Evolutionary conservation across 2,329 filamentous ascomycete genomes (phyloP).

Genomic region (Trichophyton verrucosum): DNA sequence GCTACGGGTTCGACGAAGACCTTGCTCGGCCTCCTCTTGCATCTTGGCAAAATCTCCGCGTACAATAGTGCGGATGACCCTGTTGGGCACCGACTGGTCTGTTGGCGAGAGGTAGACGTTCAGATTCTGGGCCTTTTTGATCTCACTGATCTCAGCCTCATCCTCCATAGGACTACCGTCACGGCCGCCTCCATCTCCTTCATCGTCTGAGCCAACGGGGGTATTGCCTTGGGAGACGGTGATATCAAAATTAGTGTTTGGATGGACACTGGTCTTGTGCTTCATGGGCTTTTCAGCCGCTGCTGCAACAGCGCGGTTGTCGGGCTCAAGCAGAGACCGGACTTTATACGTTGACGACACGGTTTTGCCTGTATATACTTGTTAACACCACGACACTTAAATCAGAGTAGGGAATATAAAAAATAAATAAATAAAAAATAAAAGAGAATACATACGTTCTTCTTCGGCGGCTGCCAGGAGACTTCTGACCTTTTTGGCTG

Average conservation of each 20-base stretch:
- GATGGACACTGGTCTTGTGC: slow-evolving; percentile 52
- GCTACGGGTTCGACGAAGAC: slow-evolving; percentile 66
- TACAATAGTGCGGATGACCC: slow-evolving; percentile 79
- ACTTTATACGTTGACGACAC: slow-evolving; percentile 48
- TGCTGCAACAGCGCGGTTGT: slow-evolving; percentile 51
- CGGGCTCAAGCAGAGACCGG: slow-evolving; percentile 49
- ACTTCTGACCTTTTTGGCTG: slow-evolving; percentile 41
- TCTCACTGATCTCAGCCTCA: slow-evolving; percentile 70
- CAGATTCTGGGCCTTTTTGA: slow-evolving; percentile 77
- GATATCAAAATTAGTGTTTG: slow-evolving; percentile 71
- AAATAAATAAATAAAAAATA: not conserved
- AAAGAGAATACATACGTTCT: slow-evolving; percentile 49
- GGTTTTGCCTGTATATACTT: slow-evolving; percentile 35
- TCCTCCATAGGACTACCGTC: not conserved
- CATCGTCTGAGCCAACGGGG: slow-evolving; percentile 65
- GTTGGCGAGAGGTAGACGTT: slow-evolving; percentile 69
- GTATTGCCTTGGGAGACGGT: slow-evolving; percentile 46
- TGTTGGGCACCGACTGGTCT: slow-evolving; percentile 58
- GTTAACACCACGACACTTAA: not conserved
- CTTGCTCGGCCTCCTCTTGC: slow-evolving; percentile 64
- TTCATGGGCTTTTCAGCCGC: slow-evolving; percentile 45
- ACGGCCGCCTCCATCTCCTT: not conserved
- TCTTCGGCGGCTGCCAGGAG: slow-evolving; percentile 63
- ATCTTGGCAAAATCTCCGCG: slow-evolving; percentile 73
- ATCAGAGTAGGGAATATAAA: no score